Evolutionary conservation across 768 basidiomycete genomes (phyloP), one percentile per base, ranked within the genome.

Genomic region (Pisolithus tinctorius): DNA sequence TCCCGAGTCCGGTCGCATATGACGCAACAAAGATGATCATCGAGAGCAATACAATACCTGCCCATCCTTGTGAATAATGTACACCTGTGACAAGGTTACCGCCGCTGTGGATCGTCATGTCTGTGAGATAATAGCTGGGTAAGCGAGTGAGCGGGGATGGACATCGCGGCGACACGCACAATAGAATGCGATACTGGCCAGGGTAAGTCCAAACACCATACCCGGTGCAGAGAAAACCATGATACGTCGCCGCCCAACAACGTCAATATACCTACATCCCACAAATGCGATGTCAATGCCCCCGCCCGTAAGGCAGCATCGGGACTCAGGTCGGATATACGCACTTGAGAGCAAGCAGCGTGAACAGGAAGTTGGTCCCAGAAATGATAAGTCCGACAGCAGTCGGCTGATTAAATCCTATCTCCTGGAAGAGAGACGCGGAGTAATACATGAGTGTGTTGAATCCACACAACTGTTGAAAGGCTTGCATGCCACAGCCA

Each of bases 1-100:
- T 87, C 0, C 88, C 88, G 14, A 89, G 69, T 4, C 88, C 84
- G 2, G 79, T 84, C 0, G 87, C 90, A 60, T 92, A 93, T 9
- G 84, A 84, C 1, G 85, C 85, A 20, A 90, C 88, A 67, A 85
- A 92, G 57, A 87, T 62, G 56, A 93, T 81, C 86, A 92, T 91
- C n/a, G 84, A 78, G 6, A 84, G 54, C n/a, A 91, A 65, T 3
- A 91, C 84, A 51, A 86, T 68, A 1, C 75, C 76, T 4, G 83
- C 84, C 83, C 82, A 88, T 14, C 73, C 63, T 27, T 63, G 74
- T 3, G 82, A 73, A 60, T 87, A 88, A 23, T 75, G 63, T 13
- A 74, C 71, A 3, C 83, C 82, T 20, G 80, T 73, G 23, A 83
- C 70, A 20, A 91, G 77, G 25, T 76, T 58, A 5, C 83, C 80